Evolutionary conservation across 345 rosid species (phyloP), one percentile per base, ranked within the genome.

Genomic region (Zanthoxylum bungeanum): DNA sequence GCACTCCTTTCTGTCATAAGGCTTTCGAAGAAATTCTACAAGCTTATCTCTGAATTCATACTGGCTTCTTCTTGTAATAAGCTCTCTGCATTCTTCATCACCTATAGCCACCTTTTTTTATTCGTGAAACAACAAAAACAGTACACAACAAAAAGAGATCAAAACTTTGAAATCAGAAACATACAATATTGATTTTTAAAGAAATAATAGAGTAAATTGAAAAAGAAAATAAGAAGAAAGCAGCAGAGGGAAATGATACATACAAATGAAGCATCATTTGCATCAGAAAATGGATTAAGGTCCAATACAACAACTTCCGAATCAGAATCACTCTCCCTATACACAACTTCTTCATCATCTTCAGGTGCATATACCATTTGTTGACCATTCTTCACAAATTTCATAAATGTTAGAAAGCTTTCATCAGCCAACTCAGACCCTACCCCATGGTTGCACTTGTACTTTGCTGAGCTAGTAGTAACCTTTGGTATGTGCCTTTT

Each of bases 41-140:
- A 89, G 88, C 71, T 73, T 69, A 74, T 77, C 79, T 77, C 93
- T 80, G 68, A 83, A 91, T 36, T 46, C 60, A 49, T 89, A 82
- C 52, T 39, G 56, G 36, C 50, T 55, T 22, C 77, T 60, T 57
- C 75, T 22, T 5, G 69, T 59, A 50, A 53, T 36, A 55, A 39
- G 57, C 51, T 64, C 60, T 44, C 31, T 16, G 47, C 31, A 17
- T 33, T 39, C 73, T 30, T 40, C 67, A 21, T 36, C 67, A 30
- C 66, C 82, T 46, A 66, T 76, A 9, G 72, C 82, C 72, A 70
- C 73, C 73, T 78, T 77, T 63, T 77, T 63, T 65, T 44, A 9
- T 47, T 50, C 44, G 24, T 9, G 17, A 64, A 7, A 28, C 16
- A 24, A 57, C 47, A 78, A 77, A 78, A 73, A 70, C 47, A 34